Conservation (phyloP, 1,284 basidiomycete genomes). For the Coriolopsis trogii region DNA sequence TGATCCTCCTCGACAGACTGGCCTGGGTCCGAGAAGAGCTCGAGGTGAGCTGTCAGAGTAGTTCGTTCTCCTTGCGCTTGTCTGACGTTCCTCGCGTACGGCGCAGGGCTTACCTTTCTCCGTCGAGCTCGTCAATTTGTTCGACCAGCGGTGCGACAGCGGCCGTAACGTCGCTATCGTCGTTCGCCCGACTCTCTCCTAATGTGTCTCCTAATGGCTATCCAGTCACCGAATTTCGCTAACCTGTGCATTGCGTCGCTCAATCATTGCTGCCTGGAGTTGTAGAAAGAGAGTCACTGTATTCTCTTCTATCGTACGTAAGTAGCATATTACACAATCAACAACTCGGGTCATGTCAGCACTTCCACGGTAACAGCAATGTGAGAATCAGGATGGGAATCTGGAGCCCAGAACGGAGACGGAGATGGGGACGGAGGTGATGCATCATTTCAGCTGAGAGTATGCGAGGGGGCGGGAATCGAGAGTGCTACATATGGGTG, state of each 20-base stretch:
- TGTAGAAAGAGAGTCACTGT: too few relatives aligned
- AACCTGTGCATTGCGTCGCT: too few relatives aligned
- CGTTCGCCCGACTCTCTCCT: constrained; percentile 5
- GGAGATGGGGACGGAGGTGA: not conserved
- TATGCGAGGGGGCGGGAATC: not conserved
- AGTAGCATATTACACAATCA: constrained; percentile 19
- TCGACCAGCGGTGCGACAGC: constrained; percentile 67
- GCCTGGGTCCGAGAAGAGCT: constrained; percentile 38
- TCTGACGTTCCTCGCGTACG: not conserved
- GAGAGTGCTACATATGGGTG: constrained; percentile 26
- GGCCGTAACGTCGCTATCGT: constrained; percentile 62
- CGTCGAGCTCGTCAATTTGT: constrained; percentile 60
- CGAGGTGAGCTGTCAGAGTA: constrained; percentile 18
- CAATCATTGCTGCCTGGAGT: too few relatives aligned
- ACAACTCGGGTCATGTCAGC: too few relatives aligned
- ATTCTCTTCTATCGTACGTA: too few relatives aligned
- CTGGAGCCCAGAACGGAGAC: not conserved
- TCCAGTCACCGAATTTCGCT: too few relatives aligned
- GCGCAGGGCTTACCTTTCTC: constrained; percentile 23
- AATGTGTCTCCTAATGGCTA: too few relatives aligned
- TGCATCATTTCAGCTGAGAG: not conserved
- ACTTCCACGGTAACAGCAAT: too few relatives aligned
- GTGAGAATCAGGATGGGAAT: too few relatives aligned
- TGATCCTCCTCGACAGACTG: constrained; percentile 42
- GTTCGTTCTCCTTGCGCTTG: not conserved